Evolutionary conservation across 2,329 filamentous ascomycete genomes (phyloP).

Genomic region (Nemania bipapillata): DNA sequence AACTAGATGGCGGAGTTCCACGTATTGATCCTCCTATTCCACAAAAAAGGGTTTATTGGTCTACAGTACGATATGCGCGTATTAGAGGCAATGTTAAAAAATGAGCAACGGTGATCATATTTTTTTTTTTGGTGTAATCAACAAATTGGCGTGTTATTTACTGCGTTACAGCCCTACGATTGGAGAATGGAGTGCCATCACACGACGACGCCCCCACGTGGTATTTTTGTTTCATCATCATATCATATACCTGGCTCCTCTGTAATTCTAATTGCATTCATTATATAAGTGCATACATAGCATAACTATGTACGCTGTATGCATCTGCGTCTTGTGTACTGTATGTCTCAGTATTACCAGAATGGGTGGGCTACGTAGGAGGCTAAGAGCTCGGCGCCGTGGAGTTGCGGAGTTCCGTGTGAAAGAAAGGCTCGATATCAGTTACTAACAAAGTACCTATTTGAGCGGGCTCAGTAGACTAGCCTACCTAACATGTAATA

Average conservation of each 20-base stretch:
- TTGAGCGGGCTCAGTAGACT: neutral
- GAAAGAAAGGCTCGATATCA: neutral
- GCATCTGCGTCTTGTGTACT: neutral
- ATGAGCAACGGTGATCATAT: too few relatives aligned
- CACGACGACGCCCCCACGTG: conserved; percentile 15
- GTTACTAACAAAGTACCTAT: neutral
- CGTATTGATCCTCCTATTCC: neutral
- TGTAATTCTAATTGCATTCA: neutral
- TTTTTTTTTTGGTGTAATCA: neutral
- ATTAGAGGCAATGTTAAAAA: too few relatives aligned
- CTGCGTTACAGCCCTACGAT: neutral
- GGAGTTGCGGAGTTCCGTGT: conserved; percentile 19
- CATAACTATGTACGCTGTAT: too few relatives aligned
- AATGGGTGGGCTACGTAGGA: neutral
- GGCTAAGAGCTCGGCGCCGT: neutral
- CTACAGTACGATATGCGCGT: too few relatives aligned
- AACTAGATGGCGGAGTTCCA: conserved; percentile 9
- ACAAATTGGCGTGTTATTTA: neutral
- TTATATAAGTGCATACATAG: neutral
- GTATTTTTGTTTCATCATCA: conserved; percentile 6
- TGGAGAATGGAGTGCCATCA: neutral
- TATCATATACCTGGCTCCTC: neutral
- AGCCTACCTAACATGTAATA: too few relatives aligned
- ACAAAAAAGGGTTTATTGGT: neutral
- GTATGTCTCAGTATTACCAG: neutral